Evolutionary conservation across 305 asterid species (phyloP).

Genomic region (Fraxinus xanthoxyloides): DNA sequence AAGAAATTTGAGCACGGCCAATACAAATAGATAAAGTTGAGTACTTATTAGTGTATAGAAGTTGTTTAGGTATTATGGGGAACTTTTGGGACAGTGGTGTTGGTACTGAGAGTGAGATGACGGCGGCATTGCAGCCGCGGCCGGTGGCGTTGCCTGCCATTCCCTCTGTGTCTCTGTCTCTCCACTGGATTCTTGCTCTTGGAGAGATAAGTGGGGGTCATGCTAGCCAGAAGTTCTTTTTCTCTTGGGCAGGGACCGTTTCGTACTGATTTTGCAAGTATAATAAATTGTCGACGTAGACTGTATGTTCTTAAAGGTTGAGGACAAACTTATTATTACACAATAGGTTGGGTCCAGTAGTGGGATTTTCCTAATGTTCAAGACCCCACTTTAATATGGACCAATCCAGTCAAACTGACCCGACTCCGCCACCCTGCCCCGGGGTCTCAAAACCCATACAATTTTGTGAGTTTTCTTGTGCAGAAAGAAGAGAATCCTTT

Average conservation of each 20-base stretch:
- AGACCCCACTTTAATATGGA: background rate
- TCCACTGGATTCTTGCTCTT: background rate
- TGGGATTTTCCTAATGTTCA: background rate
- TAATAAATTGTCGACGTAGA: no score
- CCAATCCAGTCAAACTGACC: background rate
- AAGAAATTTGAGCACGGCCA: conserved; percentile 11
- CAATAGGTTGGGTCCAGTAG: no score
- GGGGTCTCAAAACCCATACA: background rate
- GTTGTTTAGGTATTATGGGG: conserved; percentile 13
- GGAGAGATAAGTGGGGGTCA: background rate
- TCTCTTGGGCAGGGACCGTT: no score
- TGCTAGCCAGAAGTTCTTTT: background rate
- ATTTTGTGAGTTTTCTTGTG: conserved; percentile 36
- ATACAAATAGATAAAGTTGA: conserved; percentile 1
- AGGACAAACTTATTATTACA: no score
- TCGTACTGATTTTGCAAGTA: no score
- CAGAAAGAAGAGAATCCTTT: conserved; percentile 38
- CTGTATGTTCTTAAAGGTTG: no score
- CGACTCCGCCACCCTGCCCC: background rate
- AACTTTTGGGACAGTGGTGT: conserved; percentile 25
- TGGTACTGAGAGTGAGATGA: conserved; percentile 32
- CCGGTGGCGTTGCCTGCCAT: conserved; percentile 41
- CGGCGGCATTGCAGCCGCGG: conserved; percentile 36
- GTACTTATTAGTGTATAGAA: conserved; percentile 18
- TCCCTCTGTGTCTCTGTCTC: conserved; percentile 9